These are phyloP conservation scores for Lotus japonicus DNA, from an alignment of 306 rosid genomes.

Conservation along the genomic window DNA sequence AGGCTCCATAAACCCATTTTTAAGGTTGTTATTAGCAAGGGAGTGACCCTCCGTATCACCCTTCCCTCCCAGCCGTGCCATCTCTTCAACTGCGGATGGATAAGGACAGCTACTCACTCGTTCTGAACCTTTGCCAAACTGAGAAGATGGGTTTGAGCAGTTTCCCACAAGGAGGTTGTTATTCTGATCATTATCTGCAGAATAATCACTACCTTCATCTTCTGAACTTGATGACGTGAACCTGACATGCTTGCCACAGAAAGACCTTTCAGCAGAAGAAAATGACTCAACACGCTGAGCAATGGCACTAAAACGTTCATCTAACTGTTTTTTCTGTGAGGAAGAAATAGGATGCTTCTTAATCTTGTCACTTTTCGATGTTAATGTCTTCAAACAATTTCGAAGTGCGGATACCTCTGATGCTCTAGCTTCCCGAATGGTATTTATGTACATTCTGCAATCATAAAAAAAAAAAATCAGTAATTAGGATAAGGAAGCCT, in stretches of 20 bases:
- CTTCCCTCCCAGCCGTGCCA: constrained; percentile 55
- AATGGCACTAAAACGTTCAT: constrained; percentile 59
- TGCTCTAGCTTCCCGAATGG: constrained; percentile 44
- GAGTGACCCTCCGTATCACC: constrained; percentile 28
- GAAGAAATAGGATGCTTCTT: constrained; percentile 34
- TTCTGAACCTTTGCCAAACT: constrained; percentile 41
- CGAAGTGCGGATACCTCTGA: constrained; percentile 31
- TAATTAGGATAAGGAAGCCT: constrained; percentile 1
- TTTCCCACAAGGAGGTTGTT: constrained; percentile 17
- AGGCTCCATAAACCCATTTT: constrained; percentile 23
- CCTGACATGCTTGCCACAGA: constrained; percentile 62
- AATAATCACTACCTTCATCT: constrained; percentile 44
- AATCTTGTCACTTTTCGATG: constrained; percentile 13
- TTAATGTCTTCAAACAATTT: constrained; percentile 22
- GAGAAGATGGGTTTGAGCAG: constrained; percentile 30
- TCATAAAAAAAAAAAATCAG: neutral
- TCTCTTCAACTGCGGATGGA: constrained; percentile 81
- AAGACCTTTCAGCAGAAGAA: constrained; percentile 43
- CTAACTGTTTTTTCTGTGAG: constrained; percentile 44
- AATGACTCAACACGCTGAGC: constrained; percentile 74
- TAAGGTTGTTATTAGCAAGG: constrained; percentile 30
- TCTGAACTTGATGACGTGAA: constrained; percentile 69
- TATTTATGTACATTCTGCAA: constrained; percentile 48
- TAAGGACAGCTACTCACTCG: constrained; percentile 79
- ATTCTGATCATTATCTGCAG: constrained; percentile 26